Base-by-base conservation (phyloP, 352 stramenopile genomes). In the Plasmopara viticola region DNA sequence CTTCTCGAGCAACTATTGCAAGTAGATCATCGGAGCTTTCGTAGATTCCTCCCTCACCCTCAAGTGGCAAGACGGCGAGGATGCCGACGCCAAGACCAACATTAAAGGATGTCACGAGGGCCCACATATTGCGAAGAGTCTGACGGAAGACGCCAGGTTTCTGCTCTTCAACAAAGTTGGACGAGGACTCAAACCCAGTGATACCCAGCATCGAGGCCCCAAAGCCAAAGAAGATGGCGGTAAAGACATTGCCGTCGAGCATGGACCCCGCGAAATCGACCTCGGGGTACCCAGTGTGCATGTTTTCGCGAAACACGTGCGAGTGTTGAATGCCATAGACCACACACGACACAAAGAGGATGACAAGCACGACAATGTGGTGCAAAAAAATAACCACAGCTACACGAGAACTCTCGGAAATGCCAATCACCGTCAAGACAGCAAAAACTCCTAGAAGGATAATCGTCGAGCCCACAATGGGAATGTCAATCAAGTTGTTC, bases 131-230 rank as follows among this genome's bases (percentile, higher is more conserved):
- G 14, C 70, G 61, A 13, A 83, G 56, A 5, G 71, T 79, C 54
- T 77, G 70, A 42, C 69, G 60, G 29, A 95, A 95, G 13, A 95
- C 81, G 10, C 85, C 80, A 0, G 71, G 67, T 12, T 58, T 53
- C 53, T 95, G 84, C 42, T 93, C 82, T 58, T 96, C 84, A 5
- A 96, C 82, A 61, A 90, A 95, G 42, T 95, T 80, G 4, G 81
- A 78, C 25, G 74, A 90, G 2, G 68, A 86, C 67, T 96, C 87
- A 50, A 96, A 96, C n/a, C 87, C 87, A 9, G 74, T 89, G 57
- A 95, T 87, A 53, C 87, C 87, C 5, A 96, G 68, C 75, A 96
- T 89, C 0, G 84, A 77, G 0, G 73, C 72, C 6, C 60, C 71
- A 43, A 79, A 84, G 37, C 83, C 83, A 47, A 93, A 90, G 67